phyloP scores from a whole-genome alignment of 805 yeast genomes.

The Saccharomycopsis schoenii region DNA sequence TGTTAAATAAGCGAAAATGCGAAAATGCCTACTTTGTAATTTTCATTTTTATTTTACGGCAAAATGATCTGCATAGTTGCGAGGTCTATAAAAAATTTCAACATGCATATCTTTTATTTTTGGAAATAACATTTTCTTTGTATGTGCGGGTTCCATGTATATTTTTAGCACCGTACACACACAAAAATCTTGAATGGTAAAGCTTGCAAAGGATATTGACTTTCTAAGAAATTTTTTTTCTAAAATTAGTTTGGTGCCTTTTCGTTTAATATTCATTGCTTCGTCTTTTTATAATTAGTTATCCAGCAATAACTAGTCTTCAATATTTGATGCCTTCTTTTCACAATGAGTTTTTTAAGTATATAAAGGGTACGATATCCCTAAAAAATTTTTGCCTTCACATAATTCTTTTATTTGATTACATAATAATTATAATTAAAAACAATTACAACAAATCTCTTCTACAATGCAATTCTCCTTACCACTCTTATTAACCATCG shows the following conservation, averaged over 20 bases:
- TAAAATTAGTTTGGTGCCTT: background rate
- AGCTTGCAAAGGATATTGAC: no score
- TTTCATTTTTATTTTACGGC: background rate
- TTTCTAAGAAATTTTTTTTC: background rate
- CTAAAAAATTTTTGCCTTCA: background rate
- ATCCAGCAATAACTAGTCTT: no score
- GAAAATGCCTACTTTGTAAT: background rate
- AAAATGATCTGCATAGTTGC: background rate
- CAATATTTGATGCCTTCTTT: no score
- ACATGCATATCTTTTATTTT: background rate
- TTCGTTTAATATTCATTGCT: background rate
- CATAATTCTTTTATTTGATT: background rate
- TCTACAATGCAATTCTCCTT: slow-evolving; percentile 5
- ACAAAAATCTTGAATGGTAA: no score
- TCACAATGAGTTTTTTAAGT: background rate
- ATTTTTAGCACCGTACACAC: background rate
- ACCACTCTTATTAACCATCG: slow-evolving; percentile 1
- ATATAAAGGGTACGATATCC: background rate
- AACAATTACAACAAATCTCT: background rate
- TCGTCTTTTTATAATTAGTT: no score
- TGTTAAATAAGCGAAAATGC: no score
- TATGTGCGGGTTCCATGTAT: background rate
- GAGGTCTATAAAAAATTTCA: background rate
- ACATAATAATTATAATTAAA: no score
- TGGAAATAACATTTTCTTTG: background rate